Conservation (phyloP, 2,329 filamentous ascomycete genomes). For the Rachicladosporium sp. region DNA sequence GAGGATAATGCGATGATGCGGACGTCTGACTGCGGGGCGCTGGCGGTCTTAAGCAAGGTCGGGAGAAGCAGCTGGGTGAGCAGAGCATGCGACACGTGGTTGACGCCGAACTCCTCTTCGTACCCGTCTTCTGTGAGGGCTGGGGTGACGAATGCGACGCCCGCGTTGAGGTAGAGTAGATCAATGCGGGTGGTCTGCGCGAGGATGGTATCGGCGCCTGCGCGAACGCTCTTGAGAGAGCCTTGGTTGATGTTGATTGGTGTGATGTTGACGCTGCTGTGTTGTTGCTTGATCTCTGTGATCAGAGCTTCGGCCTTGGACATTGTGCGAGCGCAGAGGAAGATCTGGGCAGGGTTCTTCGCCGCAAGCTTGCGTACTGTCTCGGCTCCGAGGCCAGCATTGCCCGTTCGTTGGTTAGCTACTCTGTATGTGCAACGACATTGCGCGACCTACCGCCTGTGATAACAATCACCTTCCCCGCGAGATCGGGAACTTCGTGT, state of each 20-base stretch:
- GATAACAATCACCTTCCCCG: conserved; percentile 31
- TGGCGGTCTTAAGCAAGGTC: conserved; percentile 31
- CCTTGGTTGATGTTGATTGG: conserved; percentile 38
- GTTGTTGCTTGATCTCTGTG: conserved; percentile 23
- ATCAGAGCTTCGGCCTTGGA: conserved; percentile 32
- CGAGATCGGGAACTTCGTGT: conserved; percentile 28
- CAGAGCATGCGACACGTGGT: conserved; percentile 20
- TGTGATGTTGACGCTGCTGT: conserved; percentile 27
- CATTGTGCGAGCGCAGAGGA: conserved; percentile 33
- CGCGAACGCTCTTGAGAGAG: conserved; percentile 37
- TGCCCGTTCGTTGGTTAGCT: conserved; percentile 16
- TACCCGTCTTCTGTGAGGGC: conserved; percentile 14
- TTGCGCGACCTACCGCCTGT: conserved; percentile 24
- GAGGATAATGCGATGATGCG: conserved; percentile 33
- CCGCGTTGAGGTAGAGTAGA: conserved; percentile 17
- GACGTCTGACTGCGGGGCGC: conserved; percentile 27
- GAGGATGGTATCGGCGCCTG: conserved; percentile 32
- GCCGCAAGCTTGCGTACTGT: conserved; percentile 31
- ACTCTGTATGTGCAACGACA: background rate
- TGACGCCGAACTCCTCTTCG: conserved; percentile 16
- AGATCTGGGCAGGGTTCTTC: conserved; percentile 34
- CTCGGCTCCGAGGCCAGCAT: conserved; percentile 36
- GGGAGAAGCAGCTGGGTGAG: conserved; percentile 13
- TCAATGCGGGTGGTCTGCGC: conserved; percentile 26
- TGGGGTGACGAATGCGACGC: conserved; percentile 16